Evolutionary conservation across 31 red algal genomes (phyloP), one percentile per base, ranked within the genome.

Genomic region (Odonthalia washingtoniensis): DNA sequence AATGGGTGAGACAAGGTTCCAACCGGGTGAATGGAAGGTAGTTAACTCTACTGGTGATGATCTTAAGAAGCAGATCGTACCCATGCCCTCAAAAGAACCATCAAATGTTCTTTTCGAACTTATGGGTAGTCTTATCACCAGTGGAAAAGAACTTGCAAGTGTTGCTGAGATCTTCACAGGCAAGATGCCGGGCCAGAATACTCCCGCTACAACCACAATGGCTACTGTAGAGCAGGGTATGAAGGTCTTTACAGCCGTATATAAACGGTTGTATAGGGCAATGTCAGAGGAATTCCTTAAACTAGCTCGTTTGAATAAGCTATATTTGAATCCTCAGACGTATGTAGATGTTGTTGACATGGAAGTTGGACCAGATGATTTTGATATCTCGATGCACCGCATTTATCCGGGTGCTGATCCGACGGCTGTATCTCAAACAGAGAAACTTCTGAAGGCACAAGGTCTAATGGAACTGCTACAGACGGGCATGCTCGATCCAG

Each of bases 281-380:
- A 67, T 67, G 64, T 33, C 64, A 30, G 30, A 35, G 27, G 64
- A 67, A 35, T 67, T 67, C 33, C 30, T 33, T 30, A 30, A 33
- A 35, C 27, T 67, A 35, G 27, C 27, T 67, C 64, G 64, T 35
- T 35, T 67, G 33, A 67, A 67, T 67, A 33, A 30, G 64, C 64
- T 67, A 30, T 67, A 67, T 35, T 35, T 67, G 30, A 35, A 67
- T 67, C 30, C 27, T 67, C 30, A 67, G 64, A 67, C 30, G 27
- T 67, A 67, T 67, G 27, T 67, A 33, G 33, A 67, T 67, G 27
- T 67, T 67, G 64, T 30, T 35, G 64, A 67, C 64, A 67, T 30
- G 27, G 64, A 67, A 44, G 42, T 44, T 44, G 42, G 42, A 44
- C 42, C 42, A 44, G 42, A 44, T 44, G 42, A 44, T 44, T 44